A percentile compares a stretch with the other conserved stretches of the same genome.
Conservation (phyloP, 306 rosid genomes). For the Mimosa pudica region DNA sequence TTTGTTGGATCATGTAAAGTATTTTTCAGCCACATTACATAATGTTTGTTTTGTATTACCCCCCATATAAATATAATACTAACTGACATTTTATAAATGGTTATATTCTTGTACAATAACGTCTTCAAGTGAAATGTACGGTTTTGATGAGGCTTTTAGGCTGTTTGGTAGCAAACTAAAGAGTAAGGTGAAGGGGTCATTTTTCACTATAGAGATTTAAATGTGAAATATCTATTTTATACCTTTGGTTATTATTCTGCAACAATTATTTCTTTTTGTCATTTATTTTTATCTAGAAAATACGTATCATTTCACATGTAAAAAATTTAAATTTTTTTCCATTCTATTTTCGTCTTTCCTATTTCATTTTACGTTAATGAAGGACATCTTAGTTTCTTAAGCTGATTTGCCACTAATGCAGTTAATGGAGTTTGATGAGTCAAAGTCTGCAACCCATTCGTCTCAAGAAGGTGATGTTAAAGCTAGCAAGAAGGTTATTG, state of each 20-base stretch:
- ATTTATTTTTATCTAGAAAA: not conserved
- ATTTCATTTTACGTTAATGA: not conserved
- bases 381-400: not conserved
- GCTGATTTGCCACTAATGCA: slow-evolving; percentile 35
- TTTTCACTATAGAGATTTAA: too few relatives aligned
- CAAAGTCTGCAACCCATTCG: slow-evolving; percentile 51
- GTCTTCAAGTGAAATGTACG: not conserved
- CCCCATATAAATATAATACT: not conserved
- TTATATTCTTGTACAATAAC: not conserved
- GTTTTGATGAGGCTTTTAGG: slow-evolving; percentile 20
- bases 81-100: not conserved
- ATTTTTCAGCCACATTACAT: slow-evolving; percentile 18
- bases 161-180: not conserved
- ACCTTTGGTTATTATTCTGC: not conserved
- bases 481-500: slow-evolving; percentile 62
- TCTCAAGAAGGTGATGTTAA: slow-evolving; percentile 60
- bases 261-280: too few relatives aligned
- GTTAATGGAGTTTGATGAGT: slow-evolving; percentile 93
- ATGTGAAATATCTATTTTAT: not conserved
- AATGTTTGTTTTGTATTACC: slow-evolving; percentile 4
- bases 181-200: not conserved
- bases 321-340: not conserved
- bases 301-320: not conserved
- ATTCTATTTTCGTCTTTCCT: not conserved
- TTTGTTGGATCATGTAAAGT: slow-evolving; percentile 12